Evolutionary conservation across 345 rosid species (phyloP), one percentile per base, ranked within the genome.

Genomic region (Laguncularia racemosa): DNA sequence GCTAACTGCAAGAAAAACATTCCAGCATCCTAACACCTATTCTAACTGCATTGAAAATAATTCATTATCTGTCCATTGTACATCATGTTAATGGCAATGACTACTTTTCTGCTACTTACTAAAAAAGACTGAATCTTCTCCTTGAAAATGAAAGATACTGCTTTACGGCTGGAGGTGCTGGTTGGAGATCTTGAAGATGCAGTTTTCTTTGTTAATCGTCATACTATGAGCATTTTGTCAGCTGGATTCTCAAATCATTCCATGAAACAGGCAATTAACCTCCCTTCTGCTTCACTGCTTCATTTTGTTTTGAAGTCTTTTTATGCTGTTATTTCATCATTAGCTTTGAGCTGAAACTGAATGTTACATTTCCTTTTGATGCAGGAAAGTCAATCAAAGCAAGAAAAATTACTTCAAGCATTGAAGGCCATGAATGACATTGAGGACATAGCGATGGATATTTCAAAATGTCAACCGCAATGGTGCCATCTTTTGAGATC

Each of bases 131-230:
- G 20, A 53, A 53, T 53, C 74, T 48, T 26, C 33, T 2, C 17
- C 60, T 51, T 61, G 53, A 40, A 56, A 33, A 26, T 58, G 66
- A 48, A 81, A 89, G 95, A 80, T 67, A 80, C 79, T 62, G 75
- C 76, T 26, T 67, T 84, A 59, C 61, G 67, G 64, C 72, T 89
- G 71, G 96, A 89, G 74, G 80, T 85, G 78, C 66, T 83, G 58
- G 78, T 89, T 64, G 96, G 96, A 52, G 95, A 89, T 65, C 82
- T 89, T 45, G 96, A 89, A 69, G 96, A 89, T 80, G 79, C 78
- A 44, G 83, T 76, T 66, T 77, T 77, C 63, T 71, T 18, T 57
- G 55, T 76, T 21, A 66, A 65, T 71, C 64, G 20, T 20, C 60
- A 50, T 52, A 50, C 44, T 9, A 59, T 68, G 76, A 71, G 72